Conservation (phyloP, 2,329 filamentous ascomycete genomes). For the Penicillium sp. region DNA sequence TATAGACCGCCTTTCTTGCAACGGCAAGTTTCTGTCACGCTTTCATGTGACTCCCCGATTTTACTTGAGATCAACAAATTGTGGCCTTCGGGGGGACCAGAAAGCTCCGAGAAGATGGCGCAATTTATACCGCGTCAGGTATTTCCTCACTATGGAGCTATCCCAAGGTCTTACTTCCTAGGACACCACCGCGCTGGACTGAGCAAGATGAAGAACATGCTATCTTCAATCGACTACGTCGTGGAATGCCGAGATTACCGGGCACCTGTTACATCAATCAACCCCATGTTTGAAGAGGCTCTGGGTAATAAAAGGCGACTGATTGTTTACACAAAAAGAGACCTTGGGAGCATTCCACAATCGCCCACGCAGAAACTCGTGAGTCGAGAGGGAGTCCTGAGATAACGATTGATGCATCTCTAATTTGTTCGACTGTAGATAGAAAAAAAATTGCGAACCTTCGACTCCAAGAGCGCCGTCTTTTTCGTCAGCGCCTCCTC, state of each 20-base stretch:
- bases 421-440: constrained; percentile 21
- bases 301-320: constrained; percentile 73
- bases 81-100: not conserved
- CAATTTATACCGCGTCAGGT: constrained; percentile 71
- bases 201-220: constrained; percentile 75
- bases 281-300: constrained; percentile 81
- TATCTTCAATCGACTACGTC: constrained; percentile 81
- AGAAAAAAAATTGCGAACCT: constrained; percentile 37
- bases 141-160: constrained; percentile 72
- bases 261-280: constrained; percentile 83
- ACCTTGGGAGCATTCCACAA: constrained; percentile 61
- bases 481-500: constrained; percentile 41
- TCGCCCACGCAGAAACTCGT: constrained; percentile 46
- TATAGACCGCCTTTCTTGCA: not conserved
- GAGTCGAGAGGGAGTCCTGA: constrained; percentile 11
- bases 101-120: constrained; percentile 18
- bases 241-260: constrained; percentile 95
- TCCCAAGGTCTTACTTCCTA: constrained; percentile 89
- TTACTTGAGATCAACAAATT: constrained; percentile 12
- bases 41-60: not conserved
- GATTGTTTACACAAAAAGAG: constrained; percentile 88
- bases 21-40: constrained; percentile 4
- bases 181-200: constrained; percentile 87
- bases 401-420: not conserved
- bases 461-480: constrained; percentile 36